Evolutionary conservation across 805 yeast genomes (phyloP).

Genomic region (Cephaloascus fragrans): DNA sequence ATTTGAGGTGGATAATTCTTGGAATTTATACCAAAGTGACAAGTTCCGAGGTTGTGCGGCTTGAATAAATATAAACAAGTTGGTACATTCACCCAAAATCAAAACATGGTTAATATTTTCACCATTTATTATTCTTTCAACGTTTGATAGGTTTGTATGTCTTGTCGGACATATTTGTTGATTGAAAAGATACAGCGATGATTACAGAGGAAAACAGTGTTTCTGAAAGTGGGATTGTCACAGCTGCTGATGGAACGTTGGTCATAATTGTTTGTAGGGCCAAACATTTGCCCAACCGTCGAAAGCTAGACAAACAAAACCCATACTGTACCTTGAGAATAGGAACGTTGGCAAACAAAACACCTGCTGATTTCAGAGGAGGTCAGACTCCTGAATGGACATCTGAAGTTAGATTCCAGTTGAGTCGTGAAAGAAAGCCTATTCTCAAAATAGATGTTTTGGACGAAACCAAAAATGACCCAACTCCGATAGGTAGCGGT

Average conservation of each 20-base stretch:
- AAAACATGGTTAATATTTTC: too few species aligned
- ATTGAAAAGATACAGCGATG: too few species aligned
- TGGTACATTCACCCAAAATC: too few species aligned
- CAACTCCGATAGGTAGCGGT: constrained; percentile 76
- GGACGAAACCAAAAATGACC: constrained; percentile 80
- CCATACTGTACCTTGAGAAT: constrained; percentile 82
- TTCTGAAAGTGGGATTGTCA: not conserved
- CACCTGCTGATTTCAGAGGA: constrained; percentile 72
- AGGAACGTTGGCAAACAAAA: constrained; percentile 72
- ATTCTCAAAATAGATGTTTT: constrained; percentile 62
- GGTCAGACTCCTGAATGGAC: constrained; percentile 94
- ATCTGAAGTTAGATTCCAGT: constrained; percentile 57
- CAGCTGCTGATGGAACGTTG: constrained; percentile 40
- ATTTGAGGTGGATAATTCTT: too few species aligned
- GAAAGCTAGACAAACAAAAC: constrained; percentile 85
- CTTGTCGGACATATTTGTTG: too few species aligned
- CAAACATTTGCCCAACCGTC: constrained; percentile 75
- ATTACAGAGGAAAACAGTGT: not conserved
- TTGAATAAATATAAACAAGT: too few species aligned
- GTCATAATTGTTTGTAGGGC: constrained; percentile 75
- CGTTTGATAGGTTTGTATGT: too few species aligned
- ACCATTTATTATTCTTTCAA: too few species aligned
- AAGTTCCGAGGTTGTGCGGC: too few species aligned
- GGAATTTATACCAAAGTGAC: too few species aligned
- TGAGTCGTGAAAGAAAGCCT: constrained; percentile 56